Conservation (phyloP, 768 basidiomycete genomes). For the Russula lepida region DNA sequence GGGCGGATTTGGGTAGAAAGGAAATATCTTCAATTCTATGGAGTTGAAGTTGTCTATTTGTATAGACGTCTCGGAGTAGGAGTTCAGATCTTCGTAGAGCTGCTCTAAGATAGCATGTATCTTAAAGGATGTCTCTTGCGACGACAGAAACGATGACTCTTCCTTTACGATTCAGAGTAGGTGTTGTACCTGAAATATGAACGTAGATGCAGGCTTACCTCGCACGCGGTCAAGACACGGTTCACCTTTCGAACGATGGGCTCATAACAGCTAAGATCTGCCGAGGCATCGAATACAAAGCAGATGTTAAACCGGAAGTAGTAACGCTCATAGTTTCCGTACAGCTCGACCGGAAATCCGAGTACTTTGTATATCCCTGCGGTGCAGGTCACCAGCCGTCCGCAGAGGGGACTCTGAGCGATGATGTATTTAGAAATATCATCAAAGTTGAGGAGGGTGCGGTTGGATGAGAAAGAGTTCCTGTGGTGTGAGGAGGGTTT, state of each 20-base stretch:
- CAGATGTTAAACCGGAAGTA: slow-evolving; percentile 93
- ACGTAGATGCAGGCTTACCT: slow-evolving; percentile 46
- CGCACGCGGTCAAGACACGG: slow-evolving; percentile 79
- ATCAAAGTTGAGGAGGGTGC: slow-evolving; percentile 75
- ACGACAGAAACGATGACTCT: slow-evolving; percentile 85
- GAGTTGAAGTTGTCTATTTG: slow-evolving; percentile 87
- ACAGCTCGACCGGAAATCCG: slow-evolving; percentile 80
- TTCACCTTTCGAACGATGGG: slow-evolving; percentile 92
- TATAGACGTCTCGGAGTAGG: slow-evolving; percentile 94
- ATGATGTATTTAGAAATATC: slow-evolving; percentile 93
- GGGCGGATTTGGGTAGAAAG: slow-evolving; percentile 92
- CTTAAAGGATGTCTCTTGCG: slow-evolving; percentile 51
- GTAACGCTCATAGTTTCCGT: slow-evolving; percentile 68
- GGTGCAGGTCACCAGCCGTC: slow-evolving; percentile 80
- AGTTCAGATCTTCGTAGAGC: slow-evolving; percentile 93
- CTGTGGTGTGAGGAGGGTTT: slow-evolving; percentile 25
- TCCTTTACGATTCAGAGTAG: slow-evolving; percentile 38
- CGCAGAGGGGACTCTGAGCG: slow-evolving; percentile 77
- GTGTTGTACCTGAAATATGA: neutral
- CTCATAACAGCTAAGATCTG: slow-evolving; percentile 92
- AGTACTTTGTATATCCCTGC: slow-evolving; percentile 79
- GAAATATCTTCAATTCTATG: slow-evolving; percentile 92
- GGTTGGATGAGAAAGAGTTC: slow-evolving; percentile 40
- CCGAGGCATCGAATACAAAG: slow-evolving; percentile 88
- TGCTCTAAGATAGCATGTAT: slow-evolving; percentile 87